phyloP scores from a whole-genome alignment of 2,329 filamentous ascomycete species.

The Pleoardoris graminearum region DNA sequence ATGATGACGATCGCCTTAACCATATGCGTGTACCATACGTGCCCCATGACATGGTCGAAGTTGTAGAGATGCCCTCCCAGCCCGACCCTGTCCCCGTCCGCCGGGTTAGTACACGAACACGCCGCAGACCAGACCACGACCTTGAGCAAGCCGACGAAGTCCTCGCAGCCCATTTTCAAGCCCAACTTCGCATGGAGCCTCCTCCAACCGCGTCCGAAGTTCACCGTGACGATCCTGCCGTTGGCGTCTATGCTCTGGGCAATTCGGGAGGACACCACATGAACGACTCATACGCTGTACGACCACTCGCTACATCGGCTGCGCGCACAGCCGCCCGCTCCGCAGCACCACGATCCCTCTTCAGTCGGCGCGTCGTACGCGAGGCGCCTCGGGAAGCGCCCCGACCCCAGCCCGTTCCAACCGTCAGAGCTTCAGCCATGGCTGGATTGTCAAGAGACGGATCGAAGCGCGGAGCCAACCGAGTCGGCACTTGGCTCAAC shows the following conservation, averaged over 20 bases:
- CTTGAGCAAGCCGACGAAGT: constrained; percentile 54
- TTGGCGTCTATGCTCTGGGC: constrained; percentile 54
- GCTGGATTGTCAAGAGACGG: constrained; percentile 44
- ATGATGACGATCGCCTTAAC: constrained; percentile 58
- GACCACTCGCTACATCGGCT: constrained; percentile 33
- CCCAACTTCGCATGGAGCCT: constrained; percentile 42
- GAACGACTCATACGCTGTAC: constrained; percentile 55
- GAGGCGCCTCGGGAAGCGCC: constrained; percentile 20
- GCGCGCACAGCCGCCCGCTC: constrained; percentile 32
- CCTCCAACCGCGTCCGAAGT: constrained; percentile 27
- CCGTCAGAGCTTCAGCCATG: constrained; percentile 38
- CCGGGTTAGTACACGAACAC: constrained; percentile 30
- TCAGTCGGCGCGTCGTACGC: constrained; percentile 30
- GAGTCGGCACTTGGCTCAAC: constrained; percentile 46
- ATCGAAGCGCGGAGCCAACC: constrained; percentile 38
- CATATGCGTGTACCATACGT: constrained; percentile 40
- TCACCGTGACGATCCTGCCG: constrained; percentile 46
- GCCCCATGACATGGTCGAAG: constrained; percentile 32
- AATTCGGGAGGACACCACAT: constrained; percentile 62
- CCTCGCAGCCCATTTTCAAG: constrained; percentile 57
- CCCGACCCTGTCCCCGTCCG: constrained; percentile 29
- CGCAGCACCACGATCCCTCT: constrained; percentile 29
- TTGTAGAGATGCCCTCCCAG: constrained; percentile 34
- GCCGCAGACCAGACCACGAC: constrained; percentile 41
- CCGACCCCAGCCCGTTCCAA: constrained; percentile 19